phyloP scores from a whole-genome alignment of 108 stramenopile genomes.

The Nitzschia sp. region DNA sequence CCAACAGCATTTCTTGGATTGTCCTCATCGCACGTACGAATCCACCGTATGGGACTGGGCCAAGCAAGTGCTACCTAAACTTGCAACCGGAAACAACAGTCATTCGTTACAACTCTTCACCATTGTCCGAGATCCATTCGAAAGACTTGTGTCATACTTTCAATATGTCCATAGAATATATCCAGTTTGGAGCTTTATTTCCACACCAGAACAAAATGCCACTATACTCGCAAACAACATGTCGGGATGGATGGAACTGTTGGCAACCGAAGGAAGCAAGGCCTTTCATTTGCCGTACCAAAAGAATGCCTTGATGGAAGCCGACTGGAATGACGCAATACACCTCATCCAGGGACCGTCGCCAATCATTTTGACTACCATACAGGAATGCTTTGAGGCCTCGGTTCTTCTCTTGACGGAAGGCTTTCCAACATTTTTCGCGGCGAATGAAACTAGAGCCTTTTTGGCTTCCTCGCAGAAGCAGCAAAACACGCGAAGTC shows the following conservation, averaged over 20 bases:
- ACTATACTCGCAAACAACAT: slow-evolving; percentile 24
- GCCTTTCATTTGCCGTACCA: slow-evolving; percentile 7
- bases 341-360: slow-evolving; percentile 8
- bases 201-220: slow-evolving; percentile 21
- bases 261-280: slow-evolving; percentile 2
- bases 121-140: slow-evolving; percentile 37
- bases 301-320: slow-evolving; percentile 1
- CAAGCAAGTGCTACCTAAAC: not conserved
- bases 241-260: slow-evolving; percentile 28
- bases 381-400: slow-evolving; percentile 42
- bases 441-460: not conserved
- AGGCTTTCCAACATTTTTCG: slow-evolving; percentile 15
- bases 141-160: slow-evolving; percentile 34
- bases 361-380: not conserved
- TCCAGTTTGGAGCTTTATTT: slow-evolving; percentile 6
- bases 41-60: slow-evolving; percentile 12
- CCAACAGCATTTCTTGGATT: not conserved
- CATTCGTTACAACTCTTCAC: slow-evolving; percentile 24
- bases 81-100: not conserved
- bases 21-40: slow-evolving; percentile 13
- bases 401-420: slow-evolving; percentile 25
- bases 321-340: slow-evolving; percentile 1
- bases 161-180: slow-evolving; percentile 25
- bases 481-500: not conserved
- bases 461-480: slow-evolving; percentile 16